Evolutionary conservation across 495 filamentous ascomycete genomes (phyloP), one percentile per base, ranked within the genome.

Genomic region (Hyaloscypha bicolor): DNA sequence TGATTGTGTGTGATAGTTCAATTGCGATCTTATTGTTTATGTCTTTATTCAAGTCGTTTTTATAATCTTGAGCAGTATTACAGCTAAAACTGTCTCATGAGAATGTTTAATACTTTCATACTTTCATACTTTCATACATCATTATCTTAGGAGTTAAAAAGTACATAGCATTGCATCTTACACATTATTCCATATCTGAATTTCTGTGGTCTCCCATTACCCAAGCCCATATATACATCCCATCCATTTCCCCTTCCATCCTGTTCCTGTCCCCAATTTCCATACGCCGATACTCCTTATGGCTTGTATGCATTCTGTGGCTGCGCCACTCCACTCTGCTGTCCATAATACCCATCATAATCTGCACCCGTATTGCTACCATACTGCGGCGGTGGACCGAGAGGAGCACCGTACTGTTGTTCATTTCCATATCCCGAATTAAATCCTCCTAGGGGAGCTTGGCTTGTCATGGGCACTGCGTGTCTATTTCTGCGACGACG

Each of bases 261-360:
- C 14, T 12, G 0, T 19, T 4, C 0, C 42, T 14, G 8, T 48
- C 42, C 42, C 16, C 42, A 19, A 48, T 12, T 37, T 37, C 12
- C 35, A 37, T 37, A 8, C 35, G 42, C 6, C 4, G 6, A 12
- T 12, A 14, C 42, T 19, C 16, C 42, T 48, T 48, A 48, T 48
- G 42, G 42, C 16, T 25, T 60, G 9, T 69, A 69, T 14, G 45
- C 61, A 64, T 64, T 69, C 53, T 42, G 51, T 6, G 67, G 67
- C 42, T 69, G 62, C 29, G 62, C 62, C 30, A 69, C 56, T 8
- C 67, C 67, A 25, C 57, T 51, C 29, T 69, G 66, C 37, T 69
- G 62, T 29, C 52, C 62, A 59, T 62, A 62, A 58, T 66, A 65
- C 1, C 62, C 62, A 60, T 66, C 55, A 35, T 60, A 51, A 4